phyloP scores from a whole-genome alignment of 345 rosid species.

The Syzygium jambos region DNA sequence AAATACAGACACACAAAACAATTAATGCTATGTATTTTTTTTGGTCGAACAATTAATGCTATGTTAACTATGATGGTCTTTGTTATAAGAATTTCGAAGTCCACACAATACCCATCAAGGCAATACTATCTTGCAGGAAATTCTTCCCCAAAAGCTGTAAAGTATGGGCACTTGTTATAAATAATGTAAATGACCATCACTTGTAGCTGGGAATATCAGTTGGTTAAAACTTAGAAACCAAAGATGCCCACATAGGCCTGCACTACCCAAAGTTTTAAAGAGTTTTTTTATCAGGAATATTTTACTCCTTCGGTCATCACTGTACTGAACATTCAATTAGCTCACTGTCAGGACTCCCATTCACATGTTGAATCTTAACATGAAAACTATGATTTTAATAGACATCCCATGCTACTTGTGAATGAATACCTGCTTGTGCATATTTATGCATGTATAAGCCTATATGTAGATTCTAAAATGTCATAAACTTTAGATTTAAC shows the following conservation, averaged over 20 bases:
- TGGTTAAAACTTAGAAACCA: background rate
- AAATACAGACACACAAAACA: background rate
- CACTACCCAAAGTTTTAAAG: background rate
- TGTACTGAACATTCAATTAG: background rate
- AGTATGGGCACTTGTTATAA: background rate
- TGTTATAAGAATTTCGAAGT: background rate
- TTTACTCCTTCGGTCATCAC: background rate
- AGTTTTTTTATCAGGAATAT: background rate
- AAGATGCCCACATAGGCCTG: background rate
- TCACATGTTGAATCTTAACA: background rate
- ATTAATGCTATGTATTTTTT: background rate
- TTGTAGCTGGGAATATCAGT: background rate
- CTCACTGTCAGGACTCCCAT: background rate
- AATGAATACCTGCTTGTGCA: background rate
- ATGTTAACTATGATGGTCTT: background rate
- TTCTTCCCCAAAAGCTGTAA: background rate
- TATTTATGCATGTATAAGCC: background rate
- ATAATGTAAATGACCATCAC: background rate
- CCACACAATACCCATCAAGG: background rate
- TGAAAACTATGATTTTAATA: background rate
- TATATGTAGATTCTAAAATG: background rate
- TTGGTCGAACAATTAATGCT: background rate
- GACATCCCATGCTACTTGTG: background rate
- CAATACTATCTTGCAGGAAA: background rate
- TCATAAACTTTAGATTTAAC: background rate